phyloP scores from a whole-genome alignment of 2,329 filamentous ascomycete species.

The Chaetothyriales sp. region DNA sequence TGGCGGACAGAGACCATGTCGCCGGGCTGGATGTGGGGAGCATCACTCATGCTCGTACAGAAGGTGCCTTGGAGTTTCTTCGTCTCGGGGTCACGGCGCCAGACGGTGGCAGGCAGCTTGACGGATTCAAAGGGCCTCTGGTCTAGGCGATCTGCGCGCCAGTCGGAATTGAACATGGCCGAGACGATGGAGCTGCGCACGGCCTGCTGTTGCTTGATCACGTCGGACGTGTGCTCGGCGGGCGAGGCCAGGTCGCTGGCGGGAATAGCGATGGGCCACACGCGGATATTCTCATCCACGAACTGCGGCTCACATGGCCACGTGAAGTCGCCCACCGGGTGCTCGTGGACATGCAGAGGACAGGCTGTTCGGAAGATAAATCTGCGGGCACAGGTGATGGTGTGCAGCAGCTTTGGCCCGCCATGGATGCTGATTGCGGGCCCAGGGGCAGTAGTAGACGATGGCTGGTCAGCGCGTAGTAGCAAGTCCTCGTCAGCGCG shows the following conservation, averaged over 20 bases:
- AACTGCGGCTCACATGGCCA: conserved; percentile 46
- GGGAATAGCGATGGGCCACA: conserved; percentile 65
- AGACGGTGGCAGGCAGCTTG: conserved; percentile 55
- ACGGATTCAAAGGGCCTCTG: conserved; percentile 55
- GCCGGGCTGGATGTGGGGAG: conserved; percentile 40
- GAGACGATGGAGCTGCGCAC: conserved; percentile 51
- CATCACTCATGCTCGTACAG: conserved; percentile 50
- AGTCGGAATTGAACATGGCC: conserved; percentile 66
- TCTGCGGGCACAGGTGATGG: conserved; percentile 64
- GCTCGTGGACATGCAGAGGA: conserved; percentile 58
- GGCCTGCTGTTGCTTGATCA: conserved; percentile 28
- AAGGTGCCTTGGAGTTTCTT: conserved; percentile 54
- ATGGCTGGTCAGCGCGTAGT: no score
- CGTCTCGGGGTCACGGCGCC: conserved; percentile 47
- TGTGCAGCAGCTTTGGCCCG: conserved; percentile 64
- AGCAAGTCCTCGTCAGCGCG: conserved; percentile 23
- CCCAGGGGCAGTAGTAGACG: conserved; percentile 8
- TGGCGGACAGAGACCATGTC: conserved; percentile 58
- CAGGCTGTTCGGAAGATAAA: conserved; percentile 81
- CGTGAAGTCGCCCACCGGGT: conserved; percentile 26
- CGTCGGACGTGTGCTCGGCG: not conserved
- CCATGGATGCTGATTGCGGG: conserved; percentile 41
- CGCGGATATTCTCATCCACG: conserved; percentile 60
- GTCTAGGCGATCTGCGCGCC: conserved; percentile 56
- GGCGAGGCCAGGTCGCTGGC: not conserved